Conservation (phyloP, 352 stramenopile species). For the Elongisporangium senticosum region DNA sequence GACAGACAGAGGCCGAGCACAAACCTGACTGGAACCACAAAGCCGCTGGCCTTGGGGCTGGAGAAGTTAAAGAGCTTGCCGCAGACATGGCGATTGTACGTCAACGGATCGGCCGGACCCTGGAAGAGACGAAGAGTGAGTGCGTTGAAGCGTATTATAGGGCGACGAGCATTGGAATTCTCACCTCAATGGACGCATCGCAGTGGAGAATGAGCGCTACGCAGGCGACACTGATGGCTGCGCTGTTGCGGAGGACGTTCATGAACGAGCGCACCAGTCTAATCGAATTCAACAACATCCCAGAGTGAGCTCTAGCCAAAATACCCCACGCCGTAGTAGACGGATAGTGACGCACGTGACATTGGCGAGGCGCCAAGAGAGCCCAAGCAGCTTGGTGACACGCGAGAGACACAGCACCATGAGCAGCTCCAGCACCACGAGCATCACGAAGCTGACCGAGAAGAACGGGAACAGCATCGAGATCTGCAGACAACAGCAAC, state of each 20-base stretch:
- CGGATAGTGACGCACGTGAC: slow-evolving; percentile 42
- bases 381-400: slow-evolving; percentile 40
- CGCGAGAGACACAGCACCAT: slow-evolving; percentile 59
- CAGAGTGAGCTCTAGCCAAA: neutral
- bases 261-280: slow-evolving; percentile 73
- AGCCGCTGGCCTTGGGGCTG: slow-evolving; percentile 35
- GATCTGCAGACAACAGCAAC: slow-evolving; percentile 29
- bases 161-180: neutral
- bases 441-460: slow-evolving; percentile 69
- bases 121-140: neutral
- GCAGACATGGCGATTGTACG: slow-evolving; percentile 77
- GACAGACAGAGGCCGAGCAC: neutral
- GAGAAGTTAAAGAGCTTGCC: slow-evolving; percentile 74
- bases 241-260: slow-evolving; percentile 78
- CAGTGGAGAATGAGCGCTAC: slow-evolving; percentile 81
- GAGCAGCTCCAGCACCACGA: slow-evolving; percentile 65
- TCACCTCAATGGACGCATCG: slow-evolving; percentile 50
- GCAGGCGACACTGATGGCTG: slow-evolving; percentile 75
- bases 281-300: neutral
- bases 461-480: slow-evolving; percentile 86
- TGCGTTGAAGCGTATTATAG: slow-evolving; percentile 3
- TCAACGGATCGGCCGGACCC: slow-evolving; percentile 21
- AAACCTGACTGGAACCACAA: slow-evolving; percentile 61
- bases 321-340: neutral
- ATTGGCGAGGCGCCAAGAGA: slow-evolving; percentile 61